Conservation (phyloP, 768 basidiomycete species). For the Mycena sanguinolenta region DNA sequence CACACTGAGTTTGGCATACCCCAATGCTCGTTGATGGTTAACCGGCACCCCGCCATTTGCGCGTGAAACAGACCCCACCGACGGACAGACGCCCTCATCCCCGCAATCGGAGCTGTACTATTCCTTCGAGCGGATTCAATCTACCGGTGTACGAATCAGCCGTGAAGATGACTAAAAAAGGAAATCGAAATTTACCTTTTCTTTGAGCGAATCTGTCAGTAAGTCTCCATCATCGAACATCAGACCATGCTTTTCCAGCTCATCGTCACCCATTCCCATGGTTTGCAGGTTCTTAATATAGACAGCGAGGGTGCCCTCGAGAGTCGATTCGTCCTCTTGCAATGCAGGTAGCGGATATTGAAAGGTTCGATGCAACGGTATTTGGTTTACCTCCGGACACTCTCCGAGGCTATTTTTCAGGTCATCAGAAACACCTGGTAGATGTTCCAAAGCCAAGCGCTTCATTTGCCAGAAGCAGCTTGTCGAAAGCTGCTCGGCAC, state of each 20-base stretch:
- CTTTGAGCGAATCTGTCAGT: conserved; percentile 14
- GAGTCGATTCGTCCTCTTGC: conserved; percentile 34
- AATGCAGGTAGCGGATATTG: conserved; percentile 34
- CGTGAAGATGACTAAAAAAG: background rate
- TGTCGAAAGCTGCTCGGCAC: conserved; percentile 3
- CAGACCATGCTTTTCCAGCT: conserved; percentile 22
- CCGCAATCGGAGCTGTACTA: conserved; percentile 11
- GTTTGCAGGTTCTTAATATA: background rate
- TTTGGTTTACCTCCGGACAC: conserved; percentile 17
- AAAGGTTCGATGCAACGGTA: conserved; percentile 33
- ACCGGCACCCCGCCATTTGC: conserved; percentile 39
- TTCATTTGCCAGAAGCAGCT: conserved; percentile 20
- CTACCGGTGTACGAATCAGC: conserved; percentile 11
- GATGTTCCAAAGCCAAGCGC: conserved; percentile 23
- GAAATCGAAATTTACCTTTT: conserved; percentile 25
- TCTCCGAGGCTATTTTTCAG: conserved; percentile 14
- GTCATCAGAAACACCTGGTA: conserved; percentile 18
- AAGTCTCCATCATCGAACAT: conserved; percentile 26
- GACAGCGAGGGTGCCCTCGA: conserved; percentile 32
- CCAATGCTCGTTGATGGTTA: conserved; percentile 45
- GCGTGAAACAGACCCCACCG: conserved; percentile 44
- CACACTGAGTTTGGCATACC: conserved; percentile 41
- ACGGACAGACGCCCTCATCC: background rate
- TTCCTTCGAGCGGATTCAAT: conserved; percentile 32
- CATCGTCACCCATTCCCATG: conserved; percentile 19